Conservation (phyloP, 2,329 filamentous ascomycete species). For the Fusarium abutilonis region DNA sequence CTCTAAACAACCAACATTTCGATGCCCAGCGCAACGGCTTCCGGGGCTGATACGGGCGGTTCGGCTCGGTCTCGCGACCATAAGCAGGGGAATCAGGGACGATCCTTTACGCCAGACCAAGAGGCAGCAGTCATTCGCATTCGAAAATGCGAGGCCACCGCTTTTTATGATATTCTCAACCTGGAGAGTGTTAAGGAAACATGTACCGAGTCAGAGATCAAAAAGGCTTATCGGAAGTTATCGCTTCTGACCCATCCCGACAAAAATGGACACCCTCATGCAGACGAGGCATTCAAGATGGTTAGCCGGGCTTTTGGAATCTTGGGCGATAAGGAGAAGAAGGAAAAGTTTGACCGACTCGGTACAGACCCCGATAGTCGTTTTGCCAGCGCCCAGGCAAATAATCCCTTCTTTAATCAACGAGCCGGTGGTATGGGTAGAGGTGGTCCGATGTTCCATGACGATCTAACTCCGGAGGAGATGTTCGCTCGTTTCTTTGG, state of each 20-base stretch:
- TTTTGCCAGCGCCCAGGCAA: constrained; percentile 72
- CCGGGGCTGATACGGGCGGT: constrained; percentile 62
- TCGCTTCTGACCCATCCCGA: constrained; percentile 96
- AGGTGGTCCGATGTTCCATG: constrained; percentile 76
- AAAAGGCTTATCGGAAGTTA: constrained; percentile 96
- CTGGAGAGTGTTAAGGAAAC: constrained; percentile 71
- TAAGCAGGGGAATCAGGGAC: constrained; percentile 79
- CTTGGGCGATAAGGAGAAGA: constrained; percentile 90
- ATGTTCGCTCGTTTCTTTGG: constrained; percentile 98
- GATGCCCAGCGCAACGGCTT: constrained; percentile 61
- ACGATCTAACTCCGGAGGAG: constrained; percentile 95
- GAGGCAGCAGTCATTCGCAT: constrained; percentile 92
- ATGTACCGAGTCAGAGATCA: constrained; percentile 85
- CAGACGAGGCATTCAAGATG: constrained; percentile 99
- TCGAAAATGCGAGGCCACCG: constrained; percentile 81
- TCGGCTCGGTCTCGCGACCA: constrained; percentile 68
- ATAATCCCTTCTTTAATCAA: constrained; percentile 71
- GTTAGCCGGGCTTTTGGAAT: constrained; percentile 93
- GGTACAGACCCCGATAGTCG: constrained; percentile 92
- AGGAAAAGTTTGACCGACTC: constrained; percentile 82
- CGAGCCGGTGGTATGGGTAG: constrained; percentile 59
- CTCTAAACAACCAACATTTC: constrained; percentile 14
- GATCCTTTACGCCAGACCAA: constrained; percentile 87
- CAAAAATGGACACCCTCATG: constrained; percentile 96
- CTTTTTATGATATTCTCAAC: constrained; percentile 94